Base-by-base conservation (phyloP, 2,329 filamentous ascomycete genomes). In the Microascus cirrosus region DNA sequence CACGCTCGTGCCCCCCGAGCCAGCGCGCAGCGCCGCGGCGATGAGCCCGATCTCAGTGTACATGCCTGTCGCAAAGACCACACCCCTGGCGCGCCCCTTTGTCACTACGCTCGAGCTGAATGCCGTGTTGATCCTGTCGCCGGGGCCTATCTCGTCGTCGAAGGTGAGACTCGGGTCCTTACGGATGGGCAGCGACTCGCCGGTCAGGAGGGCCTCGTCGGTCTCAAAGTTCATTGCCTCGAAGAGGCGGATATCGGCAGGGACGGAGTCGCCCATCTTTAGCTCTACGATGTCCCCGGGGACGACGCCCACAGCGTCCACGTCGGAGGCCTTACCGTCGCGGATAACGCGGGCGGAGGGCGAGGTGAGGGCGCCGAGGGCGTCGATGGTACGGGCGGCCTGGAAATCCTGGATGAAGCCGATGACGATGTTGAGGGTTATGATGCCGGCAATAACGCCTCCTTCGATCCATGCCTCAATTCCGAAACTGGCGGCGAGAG, bases 51-150 rank as follows among this genome's bases (percentile, higher is more conserved):
- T 78, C 66, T 83, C 79, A 18, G 82, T 84, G 59, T 73, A 70
- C 76, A 83, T 80, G 22, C 78, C 81, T n/a, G 79, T 84, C n/a
- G 79, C 76, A 59, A 82, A 76, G 34, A 84, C 80, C 53, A 84
- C 75, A 58, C 80, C 81, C 15, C 70, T 76, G 36, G 76, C 81
- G 56, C 81, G 75, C 54, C 82, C 81, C 61, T 80, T 79, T 18
- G 79, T 83, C 60, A 84, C 77, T 15, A 73, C 78, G 3, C 77
- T 78, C n/a, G 77, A 77, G 62, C 76, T 80, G 65, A 79, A 84
- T 24, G 77, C 79, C 60, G 83, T 75, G 62, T 83, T 82, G 57
- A 78, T 72, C 6, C 80, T 74, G 63, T 84, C 81, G 50, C 80
- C 81, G 4, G 68, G 65, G 6, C 66, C 67, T 2, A 64, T 73